Percentiles rank a stretch among this genome's conserved stretches.
Evolutionary conservation across 805 yeast genomes (phyloP).

Genomic region (Torulaspora gathmanii): DNA sequence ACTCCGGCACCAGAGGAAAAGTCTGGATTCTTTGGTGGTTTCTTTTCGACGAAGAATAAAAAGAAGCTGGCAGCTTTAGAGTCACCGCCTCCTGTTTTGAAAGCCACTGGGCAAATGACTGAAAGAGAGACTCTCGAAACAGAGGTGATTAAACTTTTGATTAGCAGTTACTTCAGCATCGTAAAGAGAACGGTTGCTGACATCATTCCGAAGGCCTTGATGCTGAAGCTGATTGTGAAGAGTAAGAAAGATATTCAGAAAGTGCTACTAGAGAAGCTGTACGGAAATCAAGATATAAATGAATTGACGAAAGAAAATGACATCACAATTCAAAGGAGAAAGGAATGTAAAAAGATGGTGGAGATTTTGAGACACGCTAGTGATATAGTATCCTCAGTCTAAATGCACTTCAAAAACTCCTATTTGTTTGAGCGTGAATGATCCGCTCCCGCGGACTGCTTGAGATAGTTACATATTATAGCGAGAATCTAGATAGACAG

Average conservation of each 20-base stretch:
- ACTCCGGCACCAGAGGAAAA: constrained; percentile 40
- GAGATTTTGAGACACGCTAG: constrained; percentile 85
- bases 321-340: constrained; percentile 85
- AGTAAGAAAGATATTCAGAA: constrained; percentile 88
- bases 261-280: constrained; percentile 80
- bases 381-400: constrained; percentile 64
- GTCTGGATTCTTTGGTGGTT: constrained; percentile 91
- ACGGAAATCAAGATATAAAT: constrained; percentile 66
- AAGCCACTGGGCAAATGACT: constrained; percentile 85
- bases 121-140: constrained; percentile 97
- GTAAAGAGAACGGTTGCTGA: constrained; percentile 93
- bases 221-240: constrained; percentile 81
- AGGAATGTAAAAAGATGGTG: constrained; percentile 93
- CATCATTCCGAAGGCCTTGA: constrained; percentile 89
- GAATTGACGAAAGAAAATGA: constrained; percentile 89
- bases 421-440: too few relatives aligned
- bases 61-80: constrained; percentile 93
- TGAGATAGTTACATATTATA: background rate
- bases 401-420: background rate
- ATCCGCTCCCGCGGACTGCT: too few relatives aligned
- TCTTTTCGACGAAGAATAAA: constrained; percentile 86
- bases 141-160: constrained; percentile 89
- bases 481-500: background rate
- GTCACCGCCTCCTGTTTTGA: constrained; percentile 92
- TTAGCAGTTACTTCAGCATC: constrained; percentile 83